A percentile compares a stretch with the other conserved stretches of the same genome.
Evolutionary conservation across 495 filamentous ascomycete species (phyloP).

Genomic region (Parachaetomium inaequale): DNA sequence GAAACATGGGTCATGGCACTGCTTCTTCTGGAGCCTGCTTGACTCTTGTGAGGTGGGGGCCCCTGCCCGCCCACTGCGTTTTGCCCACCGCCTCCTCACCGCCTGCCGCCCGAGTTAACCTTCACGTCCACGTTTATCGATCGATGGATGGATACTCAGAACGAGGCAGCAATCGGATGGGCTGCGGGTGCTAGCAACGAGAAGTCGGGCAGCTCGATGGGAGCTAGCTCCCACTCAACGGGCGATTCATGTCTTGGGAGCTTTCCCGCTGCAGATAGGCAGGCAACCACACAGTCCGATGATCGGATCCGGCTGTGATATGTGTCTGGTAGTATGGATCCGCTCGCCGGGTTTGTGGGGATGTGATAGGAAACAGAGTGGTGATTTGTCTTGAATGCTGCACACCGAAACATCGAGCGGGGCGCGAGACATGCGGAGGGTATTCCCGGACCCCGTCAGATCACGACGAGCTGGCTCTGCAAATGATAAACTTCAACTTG

Average conservation of each 20-base stretch:
- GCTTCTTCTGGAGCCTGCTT: background rate
- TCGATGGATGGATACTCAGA: background rate
- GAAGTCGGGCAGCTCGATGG: too few species aligned
- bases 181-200: background rate
- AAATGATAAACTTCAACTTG: too few species aligned
- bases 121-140: background rate
- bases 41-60: slow-evolving; percentile 3
- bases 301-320: background rate
- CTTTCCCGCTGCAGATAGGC: too few species aligned
- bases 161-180: background rate
- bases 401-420: background rate
- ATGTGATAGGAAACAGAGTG: background rate
- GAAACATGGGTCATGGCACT: slow-evolving; percentile 8
- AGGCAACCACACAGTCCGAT: background rate
- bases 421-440: too few species aligned
- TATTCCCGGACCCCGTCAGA: too few species aligned
- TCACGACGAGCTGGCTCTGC: too few species aligned
- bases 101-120: background rate
- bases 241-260: too few species aligned
- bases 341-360: background rate
- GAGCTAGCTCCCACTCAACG: too few species aligned
- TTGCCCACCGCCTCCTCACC: background rate
- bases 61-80: background rate
- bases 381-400: background rate
- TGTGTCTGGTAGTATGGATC: background rate